Evolutionary conservation across 1,284 basidiomycete species (phyloP), one percentile per base, ranked within the genome.

Genomic region (Microbotryum intermedium): DNA sequence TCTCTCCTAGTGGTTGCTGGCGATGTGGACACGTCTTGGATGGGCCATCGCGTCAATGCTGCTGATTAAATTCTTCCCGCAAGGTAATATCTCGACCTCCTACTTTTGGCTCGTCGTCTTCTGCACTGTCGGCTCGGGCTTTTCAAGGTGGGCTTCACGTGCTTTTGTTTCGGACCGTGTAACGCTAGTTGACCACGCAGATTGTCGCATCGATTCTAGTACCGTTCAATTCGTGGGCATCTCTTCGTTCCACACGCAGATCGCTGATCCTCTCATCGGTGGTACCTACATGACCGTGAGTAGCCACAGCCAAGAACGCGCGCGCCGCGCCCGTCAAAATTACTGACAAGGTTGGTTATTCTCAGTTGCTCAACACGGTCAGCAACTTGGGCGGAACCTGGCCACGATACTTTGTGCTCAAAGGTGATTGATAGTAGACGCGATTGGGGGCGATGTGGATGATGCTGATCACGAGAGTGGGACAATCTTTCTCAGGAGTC

Each of bases 201-300:
- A 13, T 42, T 42, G 11, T 29, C 43, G 34, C 13, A 28, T 20
- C 16, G 60, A 29, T 45, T 53, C 13, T 61, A 93, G 90, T 56
- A 98, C 95, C 8, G 87, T 98, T 11, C 94, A 98, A 75, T 99
- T 98, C 72, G 94, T 97, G 23, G 93, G 94, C 20, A 93, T 98
- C 68, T 90, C 91, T 10, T 94, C 95, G 4, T 98, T 97, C 81
- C 94, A 98, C 73, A 97, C 93, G 2, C 85, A 90, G 62, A 87
- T 99, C 55, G 92, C 95, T 0, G 95, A 99, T 73, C 95, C 95
- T 0, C 73, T 97, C 18, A 97, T 99, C 63, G 95, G 95, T 30
- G 95, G 92, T 52, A 97, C 93, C 1, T 97, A 97, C 74, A 97
- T 97, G 92, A 97, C 92, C 18, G 90, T 90, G 72, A 74, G 84